Conservation (phyloP, 106 monocot species). For the Posidonia australis region DNA sequence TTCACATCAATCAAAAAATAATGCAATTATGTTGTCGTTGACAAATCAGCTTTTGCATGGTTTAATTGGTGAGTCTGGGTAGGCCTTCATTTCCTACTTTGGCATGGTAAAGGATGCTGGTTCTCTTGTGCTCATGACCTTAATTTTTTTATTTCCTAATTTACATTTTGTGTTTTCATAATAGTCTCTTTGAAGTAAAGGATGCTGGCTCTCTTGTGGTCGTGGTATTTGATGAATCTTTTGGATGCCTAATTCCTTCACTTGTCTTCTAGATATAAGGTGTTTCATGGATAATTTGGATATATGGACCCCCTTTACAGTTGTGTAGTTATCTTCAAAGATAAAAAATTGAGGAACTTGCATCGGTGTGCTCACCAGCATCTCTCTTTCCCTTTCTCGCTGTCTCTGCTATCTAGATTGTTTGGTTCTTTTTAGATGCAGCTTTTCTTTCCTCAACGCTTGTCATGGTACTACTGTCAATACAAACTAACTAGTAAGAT, state of each 20-base stretch:
- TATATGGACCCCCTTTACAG: background rate
- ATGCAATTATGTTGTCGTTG: slow-evolving; percentile 1
- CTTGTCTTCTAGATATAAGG: background rate
- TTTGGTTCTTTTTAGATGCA: slow-evolving; percentile 1
- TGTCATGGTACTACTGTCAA: background rate
- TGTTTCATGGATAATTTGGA: too few species aligned
- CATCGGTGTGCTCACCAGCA: background rate
- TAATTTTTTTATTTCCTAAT: too few species aligned
- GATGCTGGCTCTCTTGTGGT: background rate
- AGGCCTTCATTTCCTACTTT: background rate
- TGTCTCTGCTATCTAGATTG: background rate
- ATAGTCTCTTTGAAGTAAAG: background rate
- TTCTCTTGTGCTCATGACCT: too few species aligned
- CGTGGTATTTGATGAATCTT: background rate
- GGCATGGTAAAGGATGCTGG: background rate
- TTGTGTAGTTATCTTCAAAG: background rate
- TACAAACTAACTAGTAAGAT: background rate
- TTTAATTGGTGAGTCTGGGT: background rate
- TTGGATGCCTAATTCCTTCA: background rate
- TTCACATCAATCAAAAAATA: background rate
- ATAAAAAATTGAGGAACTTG: slow-evolving; percentile 1
- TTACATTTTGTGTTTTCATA: background rate
- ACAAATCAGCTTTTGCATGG: background rate
- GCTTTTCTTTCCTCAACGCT: background rate
- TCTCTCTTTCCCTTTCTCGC: background rate